Evolutionary conservation across 257 asterid species (phyloP).

Genomic region (Salvia splendens): DNA sequence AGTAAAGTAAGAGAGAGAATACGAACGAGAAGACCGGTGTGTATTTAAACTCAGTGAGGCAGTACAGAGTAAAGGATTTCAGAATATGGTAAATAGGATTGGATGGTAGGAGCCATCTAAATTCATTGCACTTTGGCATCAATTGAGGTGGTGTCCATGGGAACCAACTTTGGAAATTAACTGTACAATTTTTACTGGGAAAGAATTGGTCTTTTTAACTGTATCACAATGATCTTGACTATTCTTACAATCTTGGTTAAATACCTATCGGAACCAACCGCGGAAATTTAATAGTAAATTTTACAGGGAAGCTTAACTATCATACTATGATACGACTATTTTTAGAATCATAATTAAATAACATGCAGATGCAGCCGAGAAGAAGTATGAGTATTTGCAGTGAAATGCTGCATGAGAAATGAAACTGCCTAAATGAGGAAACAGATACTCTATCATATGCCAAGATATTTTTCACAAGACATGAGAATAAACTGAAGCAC

Average conservation of each 20-base stretch:
- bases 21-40: background rate
- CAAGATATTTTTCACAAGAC: conserved; percentile 12
- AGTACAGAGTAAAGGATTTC: background rate
- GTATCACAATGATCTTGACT: background rate
- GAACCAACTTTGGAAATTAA: background rate
- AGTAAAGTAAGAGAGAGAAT: no score
- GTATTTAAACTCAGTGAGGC: conserved; percentile 7
- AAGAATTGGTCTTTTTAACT: background rate
- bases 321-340: background rate
- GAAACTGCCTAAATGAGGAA: conserved; percentile 10
- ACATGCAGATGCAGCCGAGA: background rate
- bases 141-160: background rate
- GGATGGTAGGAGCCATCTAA: background rate
- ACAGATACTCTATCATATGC: background rate
- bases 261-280: background rate
- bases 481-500: conserved; percentile 8
- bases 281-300: background rate
- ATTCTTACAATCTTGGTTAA: conserved; percentile 3
- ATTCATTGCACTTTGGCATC: background rate
- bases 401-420: conserved; percentile 14
- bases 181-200: background rate
- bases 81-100: conserved; percentile 6
- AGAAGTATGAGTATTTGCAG: conserved; percentile 6
- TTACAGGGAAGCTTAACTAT: background rate
- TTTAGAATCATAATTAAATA: conserved; percentile 2